A percentile compares a stretch with the other conserved stretches of the same genome.
phyloP scores from a whole-genome alignment of 2,329 filamentous ascomycete genomes.

The Curvularia spicifera region DNA sequence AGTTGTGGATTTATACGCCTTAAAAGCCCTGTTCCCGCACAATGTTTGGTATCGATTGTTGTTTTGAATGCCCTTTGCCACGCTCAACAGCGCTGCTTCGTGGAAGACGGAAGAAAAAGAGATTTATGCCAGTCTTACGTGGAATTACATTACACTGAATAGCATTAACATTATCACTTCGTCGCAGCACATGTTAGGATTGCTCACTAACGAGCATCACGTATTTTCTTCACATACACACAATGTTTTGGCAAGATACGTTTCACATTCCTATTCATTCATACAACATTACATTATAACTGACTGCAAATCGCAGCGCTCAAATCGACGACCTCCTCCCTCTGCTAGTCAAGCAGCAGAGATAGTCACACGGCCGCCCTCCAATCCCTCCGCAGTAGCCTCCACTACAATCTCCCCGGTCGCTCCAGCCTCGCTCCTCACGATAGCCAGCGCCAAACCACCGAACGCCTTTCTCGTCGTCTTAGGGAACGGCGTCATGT shows the following conservation, averaged over 20 bases:
- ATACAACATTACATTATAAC: not conserved
- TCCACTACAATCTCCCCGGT: conserved; percentile 24
- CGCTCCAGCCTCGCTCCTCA: conserved; percentile 20
- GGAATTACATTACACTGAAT: not conserved
- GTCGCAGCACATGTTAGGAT: too few relatives aligned
- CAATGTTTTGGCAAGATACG: too few relatives aligned
- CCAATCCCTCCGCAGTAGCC: conserved; percentile 14
- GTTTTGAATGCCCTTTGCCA: too few relatives aligned
- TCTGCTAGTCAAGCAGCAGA: conserved; percentile 4
- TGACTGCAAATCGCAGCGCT: not conserved
- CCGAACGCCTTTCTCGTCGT: conserved; percentile 34
- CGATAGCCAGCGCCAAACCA: conserved; percentile 35
- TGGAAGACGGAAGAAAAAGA: too few relatives aligned
- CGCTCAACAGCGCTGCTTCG: too few relatives aligned
- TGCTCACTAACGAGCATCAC: too few relatives aligned
- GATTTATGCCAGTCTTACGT: not conserved
- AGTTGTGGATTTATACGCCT: too few relatives aligned
- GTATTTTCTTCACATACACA: not conserved
- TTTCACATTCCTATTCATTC: not conserved
- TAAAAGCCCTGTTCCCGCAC: too few relatives aligned
- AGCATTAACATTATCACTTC: not conserved
- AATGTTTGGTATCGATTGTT: too few relatives aligned
- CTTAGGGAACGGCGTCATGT: conserved; percentile 33
- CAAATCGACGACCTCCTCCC: too few relatives aligned
- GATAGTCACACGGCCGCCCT: conserved; percentile 11